Evolutionary conservation across 345 rosid genomes (phyloP), one percentile per base, ranked within the genome.

Genomic region (Citrus reticulata): DNA sequence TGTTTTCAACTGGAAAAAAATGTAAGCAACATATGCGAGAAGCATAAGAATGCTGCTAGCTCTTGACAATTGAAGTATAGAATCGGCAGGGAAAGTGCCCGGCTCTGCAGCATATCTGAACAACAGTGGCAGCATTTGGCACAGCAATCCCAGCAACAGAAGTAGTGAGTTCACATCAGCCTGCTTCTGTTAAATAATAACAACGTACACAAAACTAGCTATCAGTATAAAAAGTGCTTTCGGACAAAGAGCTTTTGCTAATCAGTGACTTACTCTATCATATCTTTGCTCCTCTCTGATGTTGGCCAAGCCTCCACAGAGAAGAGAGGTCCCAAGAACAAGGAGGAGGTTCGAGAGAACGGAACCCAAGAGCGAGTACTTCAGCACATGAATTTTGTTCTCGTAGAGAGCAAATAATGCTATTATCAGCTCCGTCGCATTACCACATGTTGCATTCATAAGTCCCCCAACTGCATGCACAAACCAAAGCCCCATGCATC

Each of bases 401-500:
- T 87, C 88, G 84, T 84, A 78, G 10, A 95, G 93, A 59, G 99
- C 99, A 55, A 93, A 79, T 22, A 95, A n/a, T 37, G 99, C 95
- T 82, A 95, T 95, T 80, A 95, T 95, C 85, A 93, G 77, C 87
- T 95, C 99, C 17, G 97, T 91, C 51, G 93, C 99, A 82, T 95
- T 95, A 6, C 99, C 99, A 70, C 99, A 95, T 16, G 99, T 95
- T 76, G 99, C 98, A 80, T 93, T 95, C 66, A 95, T 84, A 17
- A 95, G 88, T 57, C 99, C 99, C 63, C 99, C 99, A 75, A 93
- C 99, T 95, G 88, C 83, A 86, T 82, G 83, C 75, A 75, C 25
- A 72, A 74, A n/a, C 27, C 30, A 25, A 13, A 13, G 14, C 17
- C 51, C 51, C 51, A 3, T 0, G 51, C 17, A 10, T 42, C 16